phyloP scores from a whole-genome alignment of 140 eudicot genomes.

The Bidens hawaiensis region DNA sequence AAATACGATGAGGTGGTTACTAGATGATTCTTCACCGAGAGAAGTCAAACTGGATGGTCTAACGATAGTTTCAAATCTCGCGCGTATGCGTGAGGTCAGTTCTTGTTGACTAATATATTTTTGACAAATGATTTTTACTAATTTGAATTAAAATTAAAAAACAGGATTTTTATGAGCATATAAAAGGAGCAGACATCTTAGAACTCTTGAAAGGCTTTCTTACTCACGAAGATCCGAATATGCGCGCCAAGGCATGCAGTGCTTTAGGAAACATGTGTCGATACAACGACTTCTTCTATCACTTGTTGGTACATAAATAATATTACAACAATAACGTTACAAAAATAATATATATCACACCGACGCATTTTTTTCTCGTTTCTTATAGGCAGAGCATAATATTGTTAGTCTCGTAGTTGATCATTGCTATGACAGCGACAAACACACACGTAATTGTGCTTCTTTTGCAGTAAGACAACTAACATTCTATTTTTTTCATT shows the following conservation, averaged over 20 bases:
- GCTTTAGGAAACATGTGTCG: constrained; percentile 96
- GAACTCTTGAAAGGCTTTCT: constrained; percentile 64
- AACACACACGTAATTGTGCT: constrained; percentile 86
- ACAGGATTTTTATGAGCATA: constrained; percentile 76
- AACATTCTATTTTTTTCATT: not conserved
- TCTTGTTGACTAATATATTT: not conserved
- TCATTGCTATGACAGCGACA: constrained; percentile 86
- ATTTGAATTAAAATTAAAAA: constrained; percentile 7
- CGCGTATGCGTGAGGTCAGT: constrained; percentile 94
- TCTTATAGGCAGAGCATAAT: constrained; percentile 56
- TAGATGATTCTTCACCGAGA: constrained; percentile 70
- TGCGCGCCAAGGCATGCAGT: constrained; percentile 88
- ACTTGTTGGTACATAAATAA: constrained; percentile 43
- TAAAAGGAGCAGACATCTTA: constrained; percentile 69
- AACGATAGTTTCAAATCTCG: constrained; percentile 82
- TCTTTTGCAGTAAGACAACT: constrained; percentile 87
- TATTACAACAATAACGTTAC: not conserved
- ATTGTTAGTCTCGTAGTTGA: constrained; percentile 67
- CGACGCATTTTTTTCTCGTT: not conserved
- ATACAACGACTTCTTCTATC: constrained; percentile 80
- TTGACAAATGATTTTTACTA: not conserved
- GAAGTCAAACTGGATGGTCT: constrained; percentile 74
- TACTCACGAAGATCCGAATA: constrained; percentile 69
- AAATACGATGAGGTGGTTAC: constrained; percentile 58
- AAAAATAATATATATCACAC: not conserved